Evolutionary conservation across 805 yeast species (phyloP), one percentile per base, ranked within the genome.

Genomic region (Spathaspora sp.): DNA sequence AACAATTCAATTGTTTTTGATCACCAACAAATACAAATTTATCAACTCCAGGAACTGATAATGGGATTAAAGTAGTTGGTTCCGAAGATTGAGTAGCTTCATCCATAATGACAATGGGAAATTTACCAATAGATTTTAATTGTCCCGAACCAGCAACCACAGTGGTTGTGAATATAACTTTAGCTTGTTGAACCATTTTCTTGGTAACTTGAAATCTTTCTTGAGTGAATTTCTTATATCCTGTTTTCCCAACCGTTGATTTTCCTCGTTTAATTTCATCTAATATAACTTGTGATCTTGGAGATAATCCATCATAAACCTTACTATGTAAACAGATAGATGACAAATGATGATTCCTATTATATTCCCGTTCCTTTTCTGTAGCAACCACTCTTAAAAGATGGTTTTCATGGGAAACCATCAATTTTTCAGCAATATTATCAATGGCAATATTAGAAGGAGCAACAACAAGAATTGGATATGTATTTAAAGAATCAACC

Each of bases 11-110:
- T 64, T 86, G 93, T 54, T 81, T 84, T 58, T 86, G 88, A 66
- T 86, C 93, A 55, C 91, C 92, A 39, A 83, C 91, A 61, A 86
- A 81, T 2, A 85, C 81, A 63, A 86, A 82, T 58, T 80, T 83
- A 49, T 79, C 79, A 48, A 85, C 83, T 14, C 87, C 87, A 3
- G 82, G 79, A 74, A 85, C 78, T 6, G 88, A 83, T 53, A 86
- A 68, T 10, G 92, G 91, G 51, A 86, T 86, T 55, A 86, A 70
- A 0, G 89, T 82, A 1, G 83, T 73, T 6, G 90, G 87, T 57
- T 86, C 93, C 0, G 89, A 82, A 0, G 91, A 83, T 58, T 86
- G 91, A 0, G 91, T 86, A 3, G 89, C 80, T 67, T 86, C 92
- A 69, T 86, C 92, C 87, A 86, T 83, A 31, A 86, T 85, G 5